These are phyloP conservation scores for Suillus brevipes DNA, from an alignment of 768 basidiomycete genomes.

Conservation along the genomic window DNA sequence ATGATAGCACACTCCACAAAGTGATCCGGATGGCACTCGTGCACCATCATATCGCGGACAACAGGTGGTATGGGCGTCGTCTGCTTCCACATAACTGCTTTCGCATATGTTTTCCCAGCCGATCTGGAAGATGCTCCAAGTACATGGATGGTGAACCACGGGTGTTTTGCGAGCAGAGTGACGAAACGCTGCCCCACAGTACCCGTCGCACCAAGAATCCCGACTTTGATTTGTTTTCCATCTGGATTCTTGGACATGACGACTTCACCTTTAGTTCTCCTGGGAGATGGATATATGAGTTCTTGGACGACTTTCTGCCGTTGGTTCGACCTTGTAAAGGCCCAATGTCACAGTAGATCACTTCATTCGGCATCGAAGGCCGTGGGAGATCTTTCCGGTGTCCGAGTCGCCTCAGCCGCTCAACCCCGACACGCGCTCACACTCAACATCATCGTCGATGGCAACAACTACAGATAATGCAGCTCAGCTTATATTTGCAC, in stretches of 20 bases:
- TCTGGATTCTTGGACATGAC: conserved; percentile 25
- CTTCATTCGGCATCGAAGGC: not conserved
- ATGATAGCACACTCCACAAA: conserved; percentile 83
- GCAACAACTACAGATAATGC: conserved; percentile 48
- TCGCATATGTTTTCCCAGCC: conserved; percentile 76
- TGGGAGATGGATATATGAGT: not conserved
- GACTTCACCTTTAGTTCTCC: conserved; percentile 5
- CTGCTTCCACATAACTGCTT: conserved; percentile 89
- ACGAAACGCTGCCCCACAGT: conserved; percentile 97
- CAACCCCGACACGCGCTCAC: conserved; percentile 9
- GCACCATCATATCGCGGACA: conserved; percentile 59
- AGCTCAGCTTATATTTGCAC: conserved; percentile 62
- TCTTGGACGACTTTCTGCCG: not conserved
- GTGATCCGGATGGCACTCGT: conserved; percentile 73
- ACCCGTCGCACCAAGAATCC: conserved; percentile 85
- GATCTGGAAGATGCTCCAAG: conserved; percentile 89
- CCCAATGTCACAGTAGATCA: not conserved
- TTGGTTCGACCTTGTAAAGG: not conserved
- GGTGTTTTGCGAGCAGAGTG: conserved; percentile 80
- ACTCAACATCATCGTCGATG: conserved; percentile 38
- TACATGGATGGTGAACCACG: conserved; percentile 84
- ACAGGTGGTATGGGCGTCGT: conserved; percentile 64
- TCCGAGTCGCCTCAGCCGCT: not conserved
- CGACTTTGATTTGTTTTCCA: conserved; percentile 48
- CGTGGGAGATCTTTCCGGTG: conserved; percentile 4